Evolutionary conservation across 2,329 filamentous ascomycete species (phyloP).

Genomic region (Plenodomus biglobosus): DNA sequence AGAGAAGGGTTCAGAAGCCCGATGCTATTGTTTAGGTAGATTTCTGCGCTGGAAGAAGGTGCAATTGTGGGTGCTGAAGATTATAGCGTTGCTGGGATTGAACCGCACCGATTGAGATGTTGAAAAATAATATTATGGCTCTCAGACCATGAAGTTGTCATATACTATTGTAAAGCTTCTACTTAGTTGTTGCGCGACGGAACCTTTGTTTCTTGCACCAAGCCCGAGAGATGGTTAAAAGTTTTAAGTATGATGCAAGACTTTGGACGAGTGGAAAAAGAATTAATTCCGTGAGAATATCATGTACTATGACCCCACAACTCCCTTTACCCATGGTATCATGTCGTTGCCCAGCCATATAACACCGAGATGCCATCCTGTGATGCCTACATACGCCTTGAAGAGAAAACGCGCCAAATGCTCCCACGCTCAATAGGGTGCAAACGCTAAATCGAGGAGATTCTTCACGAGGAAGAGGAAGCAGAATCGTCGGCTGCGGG

Average conservation of each 20-base stretch:
- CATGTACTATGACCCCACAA: background rate
- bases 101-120: too few relatives aligned
- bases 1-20: slow-evolving; percentile 32
- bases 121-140: too few relatives aligned
- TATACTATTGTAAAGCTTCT: too few relatives aligned
- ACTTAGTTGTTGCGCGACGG: too few relatives aligned
- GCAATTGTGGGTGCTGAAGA: too few relatives aligned
- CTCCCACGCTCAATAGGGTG: background rate
- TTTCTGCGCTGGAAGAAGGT: too few relatives aligned
- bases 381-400: background rate
- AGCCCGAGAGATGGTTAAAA: too few relatives aligned
- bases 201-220: too few relatives aligned
- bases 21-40: slow-evolving; percentile 29
- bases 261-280: background rate
- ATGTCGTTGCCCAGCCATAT: background rate
- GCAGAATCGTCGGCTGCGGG: slow-evolving; percentile 32
- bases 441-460: background rate
- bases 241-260: background rate
- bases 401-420: background rate
- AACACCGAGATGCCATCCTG: background rate
- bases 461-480: slow-evolving; percentile 29
- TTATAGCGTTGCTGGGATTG: background rate
- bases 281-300: background rate
- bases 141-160: too few relatives aligned
- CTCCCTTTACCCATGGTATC: slow-evolving; percentile 1